Conservation (phyloP, 2,329 filamentous ascomycete genomes). For the Pestalotiopsis sp. region DNA sequence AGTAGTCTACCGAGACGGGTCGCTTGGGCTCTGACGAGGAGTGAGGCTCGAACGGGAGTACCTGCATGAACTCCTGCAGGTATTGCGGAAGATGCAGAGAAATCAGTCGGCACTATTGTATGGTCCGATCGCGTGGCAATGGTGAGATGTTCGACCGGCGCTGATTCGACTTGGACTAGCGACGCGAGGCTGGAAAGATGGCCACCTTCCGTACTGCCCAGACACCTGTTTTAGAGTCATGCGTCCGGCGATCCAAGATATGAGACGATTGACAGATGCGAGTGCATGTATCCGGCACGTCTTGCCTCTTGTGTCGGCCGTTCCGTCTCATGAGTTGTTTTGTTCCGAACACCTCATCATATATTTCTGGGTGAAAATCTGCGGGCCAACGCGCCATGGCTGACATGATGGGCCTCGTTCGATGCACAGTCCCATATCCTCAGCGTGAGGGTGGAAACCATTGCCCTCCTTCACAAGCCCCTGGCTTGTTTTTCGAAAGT, state of each 20-base stretch:
- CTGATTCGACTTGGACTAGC: background rate
- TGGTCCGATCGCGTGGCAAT: background rate
- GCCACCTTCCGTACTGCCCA: background rate
- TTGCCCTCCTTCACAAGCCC: conserved; percentile 9
- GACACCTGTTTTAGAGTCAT: background rate
- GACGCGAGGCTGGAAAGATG: background rate
- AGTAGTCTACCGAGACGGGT: background rate
- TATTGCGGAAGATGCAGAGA: background rate
- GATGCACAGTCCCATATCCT: background rate
- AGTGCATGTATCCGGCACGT: background rate
- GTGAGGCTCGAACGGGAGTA: background rate
- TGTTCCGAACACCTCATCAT: conserved; percentile 2
- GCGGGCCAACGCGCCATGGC: background rate
- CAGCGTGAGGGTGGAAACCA: background rate
- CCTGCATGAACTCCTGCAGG: background rate
- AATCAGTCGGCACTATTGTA: background rate
- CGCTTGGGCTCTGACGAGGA: background rate
- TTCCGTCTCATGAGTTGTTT: background rate
- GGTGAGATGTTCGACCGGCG: background rate
- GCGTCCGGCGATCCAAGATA: background rate
- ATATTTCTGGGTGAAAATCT: background rate
- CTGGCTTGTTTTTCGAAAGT: background rate
- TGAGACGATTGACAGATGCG: background rate
- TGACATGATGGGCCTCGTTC: background rate
- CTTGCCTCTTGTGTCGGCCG: background rate